phyloP scores from a whole-genome alignment of 164 flowering plant genomes.

The Stephania yunnanensis region DNA sequence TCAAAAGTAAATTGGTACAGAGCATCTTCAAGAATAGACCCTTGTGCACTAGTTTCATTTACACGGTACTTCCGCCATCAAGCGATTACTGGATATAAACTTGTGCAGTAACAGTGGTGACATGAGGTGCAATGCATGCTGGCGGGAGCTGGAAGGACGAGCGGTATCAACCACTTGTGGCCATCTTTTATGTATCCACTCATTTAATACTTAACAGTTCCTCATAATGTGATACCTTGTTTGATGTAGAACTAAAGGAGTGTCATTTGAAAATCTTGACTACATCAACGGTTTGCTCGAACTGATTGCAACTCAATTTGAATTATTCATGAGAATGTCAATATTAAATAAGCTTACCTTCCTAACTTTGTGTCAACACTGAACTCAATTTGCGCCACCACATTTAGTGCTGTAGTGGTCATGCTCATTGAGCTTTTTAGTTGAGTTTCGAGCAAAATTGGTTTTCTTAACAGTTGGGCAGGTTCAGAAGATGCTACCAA shows the following conservation, averaged over 20 bases:
- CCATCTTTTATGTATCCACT: conserved; percentile 75
- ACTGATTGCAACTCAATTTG: not conserved
- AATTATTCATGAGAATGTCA: not conserved
- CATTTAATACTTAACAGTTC: not conserved
- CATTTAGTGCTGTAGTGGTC: not conserved
- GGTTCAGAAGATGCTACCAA: conserved; percentile 94
- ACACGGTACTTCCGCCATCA: not conserved
- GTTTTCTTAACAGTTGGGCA: conserved; percentile 40
- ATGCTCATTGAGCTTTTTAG: not conserved
- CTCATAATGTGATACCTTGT: not conserved
- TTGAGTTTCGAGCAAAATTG: not conserved
- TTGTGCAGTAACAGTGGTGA: conserved; percentile 18
- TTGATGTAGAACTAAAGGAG: not conserved
- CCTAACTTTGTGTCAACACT: not conserved
- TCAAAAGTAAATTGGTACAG: not conserved
- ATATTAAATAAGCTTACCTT: not conserved
- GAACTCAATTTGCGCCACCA: not conserved
- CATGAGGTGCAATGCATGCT: conserved; percentile 94
- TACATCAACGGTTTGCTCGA: not conserved
- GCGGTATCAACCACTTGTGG: conserved; percentile 80
- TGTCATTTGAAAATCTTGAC: not conserved
- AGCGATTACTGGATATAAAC: not conserved
- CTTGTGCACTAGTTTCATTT: not conserved
- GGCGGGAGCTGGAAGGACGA: conserved; percentile 84
- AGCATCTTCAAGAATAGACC: not conserved